Conservation (phyloP, 768 basidiomycete genomes). For the Mrakia blollopis region DNA sequence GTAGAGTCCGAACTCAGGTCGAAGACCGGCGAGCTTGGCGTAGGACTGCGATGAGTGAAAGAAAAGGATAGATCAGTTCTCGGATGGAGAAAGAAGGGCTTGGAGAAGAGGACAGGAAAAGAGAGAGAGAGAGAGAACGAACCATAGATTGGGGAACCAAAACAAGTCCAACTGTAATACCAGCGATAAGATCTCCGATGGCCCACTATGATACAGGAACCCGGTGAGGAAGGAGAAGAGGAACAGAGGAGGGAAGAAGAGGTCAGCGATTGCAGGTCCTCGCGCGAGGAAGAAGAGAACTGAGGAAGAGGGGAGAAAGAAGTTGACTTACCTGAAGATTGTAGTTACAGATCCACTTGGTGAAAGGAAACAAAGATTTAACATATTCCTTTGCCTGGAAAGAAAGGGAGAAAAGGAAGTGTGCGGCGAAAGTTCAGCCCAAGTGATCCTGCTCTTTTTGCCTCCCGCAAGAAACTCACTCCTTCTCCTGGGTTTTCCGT, state of each 20-base stretch:
- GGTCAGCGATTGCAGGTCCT: not conserved
- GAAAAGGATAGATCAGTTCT: not conserved
- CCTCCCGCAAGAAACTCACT: not conserved
- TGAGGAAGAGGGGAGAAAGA: not conserved
- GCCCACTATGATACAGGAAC: too few species aligned
- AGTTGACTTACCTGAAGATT: constrained; percentile 42
- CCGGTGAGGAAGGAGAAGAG: not conserved
- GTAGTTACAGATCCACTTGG: constrained; percentile 55
- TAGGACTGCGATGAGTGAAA: constrained; percentile 33
- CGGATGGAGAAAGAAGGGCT: not conserved
- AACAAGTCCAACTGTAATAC: constrained; percentile 17
- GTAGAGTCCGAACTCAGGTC: constrained; percentile 84
- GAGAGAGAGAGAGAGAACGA: not conserved
- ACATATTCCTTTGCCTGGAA: not conserved
- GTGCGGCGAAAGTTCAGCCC: not conserved
- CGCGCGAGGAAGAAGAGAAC: too few species aligned
- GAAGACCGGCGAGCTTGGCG: constrained; percentile 63
- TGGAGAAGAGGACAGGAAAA: not conserved
- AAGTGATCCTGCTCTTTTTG: too few species aligned
- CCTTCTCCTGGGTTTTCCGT: constrained; percentile 2
- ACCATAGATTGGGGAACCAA: not conserved
- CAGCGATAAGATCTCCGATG: constrained; percentile 60
- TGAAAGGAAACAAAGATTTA: not conserved
- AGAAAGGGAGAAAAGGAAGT: not conserved
- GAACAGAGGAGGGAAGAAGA: not conserved